phyloP scores from a whole-genome alignment of 1,284 basidiomycete species.

The Tilletia setariae region DNA sequence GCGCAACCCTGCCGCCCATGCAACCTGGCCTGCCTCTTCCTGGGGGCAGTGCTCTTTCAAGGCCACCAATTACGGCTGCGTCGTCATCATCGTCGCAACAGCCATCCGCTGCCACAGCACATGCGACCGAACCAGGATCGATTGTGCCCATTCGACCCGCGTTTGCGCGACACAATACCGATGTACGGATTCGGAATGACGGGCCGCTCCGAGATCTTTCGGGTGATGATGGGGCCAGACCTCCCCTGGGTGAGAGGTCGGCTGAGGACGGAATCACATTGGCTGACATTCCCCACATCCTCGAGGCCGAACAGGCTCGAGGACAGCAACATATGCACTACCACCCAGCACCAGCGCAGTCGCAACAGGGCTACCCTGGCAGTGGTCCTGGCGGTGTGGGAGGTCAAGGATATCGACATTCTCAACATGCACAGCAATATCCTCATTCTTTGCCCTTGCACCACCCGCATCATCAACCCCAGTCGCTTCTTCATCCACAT shows the following conservation, averaged over 20 bases:
- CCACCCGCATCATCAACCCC: too few relatives aligned
- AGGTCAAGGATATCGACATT: background rate
- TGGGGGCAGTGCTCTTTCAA: too few relatives aligned
- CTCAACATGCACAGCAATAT: too few relatives aligned
- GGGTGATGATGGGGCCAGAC: constrained; percentile 36
- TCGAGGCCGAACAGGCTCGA: constrained; percentile 84
- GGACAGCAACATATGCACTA: constrained; percentile 60
- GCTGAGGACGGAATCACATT: constrained; percentile 83
- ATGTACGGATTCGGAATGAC: constrained; percentile 84
- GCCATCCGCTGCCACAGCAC: background rate
- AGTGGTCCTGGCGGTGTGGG: too few relatives aligned
- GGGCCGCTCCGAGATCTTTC: constrained; percentile 40
- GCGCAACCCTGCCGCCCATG: background rate
- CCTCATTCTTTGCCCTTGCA: too few relatives aligned
- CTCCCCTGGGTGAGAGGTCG: constrained; percentile 24
- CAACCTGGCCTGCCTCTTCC: background rate
- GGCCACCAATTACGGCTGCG: background rate
- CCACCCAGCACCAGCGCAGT: constrained; percentile 43
- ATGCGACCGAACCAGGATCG: constrained; percentile 21
- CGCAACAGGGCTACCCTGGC: too few relatives aligned
- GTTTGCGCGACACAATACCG: constrained; percentile 76
- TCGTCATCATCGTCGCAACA: background rate
- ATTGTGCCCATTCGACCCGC: constrained; percentile 66
- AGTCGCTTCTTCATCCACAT: constrained; percentile 57
- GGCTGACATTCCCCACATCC: constrained; percentile 90